Conservation (phyloP, 257 asterid species). For the Schizonepeta tenuifolia region DNA sequence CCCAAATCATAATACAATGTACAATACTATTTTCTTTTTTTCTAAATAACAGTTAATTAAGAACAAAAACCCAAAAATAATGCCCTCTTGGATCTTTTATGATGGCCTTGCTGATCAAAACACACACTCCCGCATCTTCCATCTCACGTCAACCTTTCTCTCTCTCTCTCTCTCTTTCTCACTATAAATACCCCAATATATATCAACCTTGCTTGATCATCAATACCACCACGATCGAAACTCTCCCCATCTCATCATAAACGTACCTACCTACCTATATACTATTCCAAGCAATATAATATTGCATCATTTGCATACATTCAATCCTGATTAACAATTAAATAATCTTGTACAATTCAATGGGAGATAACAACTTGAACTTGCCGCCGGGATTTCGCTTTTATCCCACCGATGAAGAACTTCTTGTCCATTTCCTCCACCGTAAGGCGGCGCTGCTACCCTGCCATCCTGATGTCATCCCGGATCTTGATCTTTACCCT, state of each 20-base stretch:
- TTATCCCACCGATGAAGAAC: conserved; percentile 84
- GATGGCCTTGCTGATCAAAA: conserved; percentile 35
- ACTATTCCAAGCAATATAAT: not conserved
- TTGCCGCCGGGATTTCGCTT: conserved; percentile 93
- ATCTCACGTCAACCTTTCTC: conserved; percentile 52
- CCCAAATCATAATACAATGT: not conserved
- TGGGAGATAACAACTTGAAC: conserved; percentile 67
- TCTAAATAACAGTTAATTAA: no score
- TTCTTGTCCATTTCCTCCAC: conserved; percentile 87
- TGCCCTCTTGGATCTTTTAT: conserved; percentile 13
- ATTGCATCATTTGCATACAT: no score
- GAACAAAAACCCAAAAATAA: not conserved
- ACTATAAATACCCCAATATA: conserved; percentile 52
- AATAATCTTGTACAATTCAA: not conserved
- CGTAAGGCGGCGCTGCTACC: conserved; percentile 74
- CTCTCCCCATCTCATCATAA: not conserved
- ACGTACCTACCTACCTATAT: no score
- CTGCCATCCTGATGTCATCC: conserved; percentile 86
- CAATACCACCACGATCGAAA: conserved; percentile 6
- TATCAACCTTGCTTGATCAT: conserved; percentile 21
- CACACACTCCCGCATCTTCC: conserved; percentile 42
- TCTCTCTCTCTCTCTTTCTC: conserved; percentile 24
- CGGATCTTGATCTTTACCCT: conserved; percentile 86
- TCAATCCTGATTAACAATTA: no score
- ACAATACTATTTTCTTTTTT: no score